Conservation (phyloP, 208 protist genomes). For the Zelonia costaricensis region DNA sequence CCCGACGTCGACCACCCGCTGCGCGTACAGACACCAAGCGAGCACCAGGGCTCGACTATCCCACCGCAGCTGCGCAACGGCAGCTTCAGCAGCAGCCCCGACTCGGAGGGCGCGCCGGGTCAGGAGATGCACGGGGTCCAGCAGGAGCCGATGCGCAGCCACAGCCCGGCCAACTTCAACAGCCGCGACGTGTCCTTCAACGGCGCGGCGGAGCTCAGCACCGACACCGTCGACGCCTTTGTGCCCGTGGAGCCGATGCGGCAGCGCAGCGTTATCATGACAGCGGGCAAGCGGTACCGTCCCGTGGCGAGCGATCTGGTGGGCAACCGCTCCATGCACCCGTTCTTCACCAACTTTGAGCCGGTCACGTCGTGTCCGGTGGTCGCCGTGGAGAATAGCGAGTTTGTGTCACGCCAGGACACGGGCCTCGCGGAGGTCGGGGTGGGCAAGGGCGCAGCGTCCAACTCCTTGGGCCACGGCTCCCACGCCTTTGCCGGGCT, state of each 20-base stretch:
- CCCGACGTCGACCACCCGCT: neutral
- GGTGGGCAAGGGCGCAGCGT: neutral
- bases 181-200: neutral
- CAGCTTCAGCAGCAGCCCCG: neutral
- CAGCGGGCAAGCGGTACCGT: constrained; percentile 18
- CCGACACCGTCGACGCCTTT: constrained; percentile 1
- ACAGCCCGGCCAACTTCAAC: constrained; percentile 4
- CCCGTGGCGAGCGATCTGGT: constrained; percentile 22
- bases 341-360: neutral
- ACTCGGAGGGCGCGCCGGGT: neutral
- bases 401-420: neutral
- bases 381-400: too few species aligned
- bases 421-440: too few species aligned
- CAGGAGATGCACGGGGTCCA: neutral
- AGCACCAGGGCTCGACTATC: neutral
- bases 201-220: neutral
- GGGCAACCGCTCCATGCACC: constrained; percentile 11
- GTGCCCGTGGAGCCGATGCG: constrained; percentile 4
- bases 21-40: neutral
- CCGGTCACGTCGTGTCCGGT: neutral
- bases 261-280: constrained; percentile 33
- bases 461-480: neutral
- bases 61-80: too few species aligned
- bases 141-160: constrained; percentile 4
- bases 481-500: neutral